Evolutionary conservation across 805 yeast species (phyloP).

Genomic region (Tetrapisispora taiwanensis): DNA sequence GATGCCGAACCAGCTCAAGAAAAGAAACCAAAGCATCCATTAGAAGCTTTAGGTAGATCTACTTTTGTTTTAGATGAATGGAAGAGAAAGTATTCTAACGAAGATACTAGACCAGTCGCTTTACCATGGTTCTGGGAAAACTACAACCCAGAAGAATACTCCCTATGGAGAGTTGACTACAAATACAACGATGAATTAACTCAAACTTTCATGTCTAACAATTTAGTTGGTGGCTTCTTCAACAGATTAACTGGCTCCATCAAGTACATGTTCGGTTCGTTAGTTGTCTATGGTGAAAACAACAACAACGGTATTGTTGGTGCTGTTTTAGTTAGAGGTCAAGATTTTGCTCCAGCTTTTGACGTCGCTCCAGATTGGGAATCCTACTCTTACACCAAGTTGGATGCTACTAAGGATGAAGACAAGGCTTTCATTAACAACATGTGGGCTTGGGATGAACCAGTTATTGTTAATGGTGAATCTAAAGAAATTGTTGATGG

Average conservation of each 20-base stretch:
- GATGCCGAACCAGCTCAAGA: slow-evolving; percentile 43
- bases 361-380: slow-evolving; percentile 99
- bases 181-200: slow-evolving; percentile 97
- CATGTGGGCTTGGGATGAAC: slow-evolving; percentile 98
- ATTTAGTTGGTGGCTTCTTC: slow-evolving; percentile 96
- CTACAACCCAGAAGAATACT: slow-evolving; percentile 88
- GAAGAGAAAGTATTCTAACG: slow-evolving; percentile 95
- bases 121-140: slow-evolving; percentile 98
- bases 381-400: slow-evolving; percentile 73
- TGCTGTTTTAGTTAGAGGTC: slow-evolving; percentile 92
- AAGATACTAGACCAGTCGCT: slow-evolving; percentile 89
- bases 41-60: slow-evolving; percentile 70
- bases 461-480: slow-evolving; percentile 72
- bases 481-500: slow-evolving; percentile 89
- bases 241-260: slow-evolving; percentile 85
- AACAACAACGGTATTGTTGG: slow-evolving; percentile 96
- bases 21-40: slow-evolving; percentile 86
- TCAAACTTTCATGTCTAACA: slow-evolving; percentile 94
- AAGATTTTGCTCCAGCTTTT: slow-evolving; percentile 82
- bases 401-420: slow-evolving; percentile 70
- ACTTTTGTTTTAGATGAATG: slow-evolving; percentile 74
- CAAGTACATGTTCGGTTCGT: slow-evolving; percentile 87
- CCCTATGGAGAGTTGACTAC: slow-evolving; percentile 90
- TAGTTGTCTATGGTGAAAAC: slow-evolving; percentile 97
- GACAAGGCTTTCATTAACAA: slow-evolving; percentile 75